These are phyloP conservation scores for Phanerochaete sordida DNA, from an alignment of 768 basidiomycete genomes.

Conservation along the genomic window DNA sequence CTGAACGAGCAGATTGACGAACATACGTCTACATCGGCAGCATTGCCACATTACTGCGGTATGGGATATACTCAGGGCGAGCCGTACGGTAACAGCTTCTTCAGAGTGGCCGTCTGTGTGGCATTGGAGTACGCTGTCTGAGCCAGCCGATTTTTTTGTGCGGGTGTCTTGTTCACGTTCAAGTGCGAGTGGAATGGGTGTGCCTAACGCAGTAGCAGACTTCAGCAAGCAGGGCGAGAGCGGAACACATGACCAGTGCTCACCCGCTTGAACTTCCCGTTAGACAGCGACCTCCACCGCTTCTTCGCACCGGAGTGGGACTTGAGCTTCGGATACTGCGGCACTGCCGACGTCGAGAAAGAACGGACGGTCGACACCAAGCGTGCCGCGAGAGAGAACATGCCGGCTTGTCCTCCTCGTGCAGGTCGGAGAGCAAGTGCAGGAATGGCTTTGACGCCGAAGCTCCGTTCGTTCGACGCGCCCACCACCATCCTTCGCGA, in stretches of 20 bases:
- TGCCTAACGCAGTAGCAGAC: constrained; percentile 39
- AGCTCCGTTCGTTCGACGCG: not conserved
- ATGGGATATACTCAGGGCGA: constrained; percentile 22
- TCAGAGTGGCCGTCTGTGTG: constrained; percentile 63
- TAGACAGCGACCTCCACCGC: constrained; percentile 70
- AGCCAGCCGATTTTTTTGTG: constrained; percentile 61
- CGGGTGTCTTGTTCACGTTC: constrained; percentile 65
- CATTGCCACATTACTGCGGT: not conserved
- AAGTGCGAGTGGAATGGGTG: constrained; percentile 72
- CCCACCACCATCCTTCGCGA: not conserved
- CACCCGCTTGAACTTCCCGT: constrained; percentile 70
- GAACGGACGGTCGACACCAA: constrained; percentile 22
- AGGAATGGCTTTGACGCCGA: not conserved
- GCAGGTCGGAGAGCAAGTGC: not conserved
- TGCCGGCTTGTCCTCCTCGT: constrained; percentile 9
- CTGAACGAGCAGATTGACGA: not conserved
- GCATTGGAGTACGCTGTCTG: constrained; percentile 63
- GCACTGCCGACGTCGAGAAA: constrained; percentile 58
- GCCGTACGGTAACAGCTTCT: constrained; percentile 72
- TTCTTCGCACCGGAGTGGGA: constrained; percentile 81
- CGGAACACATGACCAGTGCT: constrained; percentile 18
- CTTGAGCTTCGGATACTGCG: constrained; percentile 73
- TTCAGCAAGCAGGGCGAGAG: not conserved
- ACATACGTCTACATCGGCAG: not conserved
- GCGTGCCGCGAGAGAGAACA: constrained; percentile 25